Evolutionary conservation across 2,329 filamentous ascomycete species (phyloP), one percentile per base, ranked within the genome.

Genomic region (Colletotrichum tamarilloi): DNA sequence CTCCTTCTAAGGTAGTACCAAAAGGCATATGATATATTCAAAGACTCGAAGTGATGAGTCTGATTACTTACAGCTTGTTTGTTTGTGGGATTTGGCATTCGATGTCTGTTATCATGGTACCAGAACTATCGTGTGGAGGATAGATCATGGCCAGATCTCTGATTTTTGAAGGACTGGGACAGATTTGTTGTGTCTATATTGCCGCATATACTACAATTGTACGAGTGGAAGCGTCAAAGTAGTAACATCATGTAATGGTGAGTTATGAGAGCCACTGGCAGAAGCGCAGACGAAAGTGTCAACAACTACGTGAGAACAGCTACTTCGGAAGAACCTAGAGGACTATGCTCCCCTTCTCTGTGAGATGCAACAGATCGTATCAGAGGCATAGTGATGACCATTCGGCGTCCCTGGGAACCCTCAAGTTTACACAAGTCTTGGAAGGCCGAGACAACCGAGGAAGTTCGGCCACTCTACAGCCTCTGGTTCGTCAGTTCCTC

Each of bases 401-500:
- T 4, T 12, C 42, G 68, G 64, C 22, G 19, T 7, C 35, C 19
- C 22, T 32, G 14, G 11, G 5, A 22, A 26, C 19, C 67, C 60
- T 62, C 32, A 32, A 26, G 38, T 12, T 4, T 49, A 19, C 19
- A n/a, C 19, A 49, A 49, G 3, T n/a, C 16, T 19, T 49, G 42
- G 55, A 52, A 38, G 49, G n/a, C 35, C 3, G 26, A 49, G 16
- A 56, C 28, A 62, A 22, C 67, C 67, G 67, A 65, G 67, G 70
- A 70, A 70, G 67, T 22, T 73, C 26, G 24, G 28, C 3, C 19
- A 38, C 26, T 68, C 38, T 12, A 14, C 26, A 52, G 22, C n/a
- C 38, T 72, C 28, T 62, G 58, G 64, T 72, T 72, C 68, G 68
- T 58, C 58, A 9, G 32, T 58, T 57, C 26, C 22, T 3, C 57